A percentile compares a stretch with the other conserved stretches of the same genome.
phyloP scores from a whole-genome alignment of 192 early-diverging fungal genomes.

The Linnemannia elongata region DNA sequence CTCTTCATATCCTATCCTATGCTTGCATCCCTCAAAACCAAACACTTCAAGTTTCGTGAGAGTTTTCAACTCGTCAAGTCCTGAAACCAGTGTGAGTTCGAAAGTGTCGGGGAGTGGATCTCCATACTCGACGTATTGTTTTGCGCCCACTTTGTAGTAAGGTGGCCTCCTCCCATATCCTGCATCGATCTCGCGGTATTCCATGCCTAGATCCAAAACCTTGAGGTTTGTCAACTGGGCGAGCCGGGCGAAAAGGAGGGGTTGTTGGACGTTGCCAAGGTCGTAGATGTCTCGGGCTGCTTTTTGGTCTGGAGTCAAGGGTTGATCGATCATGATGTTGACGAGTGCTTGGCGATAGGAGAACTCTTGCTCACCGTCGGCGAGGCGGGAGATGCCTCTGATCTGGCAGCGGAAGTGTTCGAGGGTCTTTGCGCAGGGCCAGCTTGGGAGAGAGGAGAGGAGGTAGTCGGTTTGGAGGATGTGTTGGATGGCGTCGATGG shows the following conservation, averaged over 20 bases:
- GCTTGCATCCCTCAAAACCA: too few relatives aligned
- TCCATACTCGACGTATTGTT: background rate
- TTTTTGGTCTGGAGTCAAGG: background rate
- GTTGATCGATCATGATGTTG: background rate
- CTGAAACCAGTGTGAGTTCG: too few relatives aligned
- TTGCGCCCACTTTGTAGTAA: background rate
- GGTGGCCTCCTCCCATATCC: background rate
- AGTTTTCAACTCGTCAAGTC: too few relatives aligned
- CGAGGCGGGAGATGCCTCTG: background rate
- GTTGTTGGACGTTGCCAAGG: background rate
- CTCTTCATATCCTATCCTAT: too few relatives aligned
- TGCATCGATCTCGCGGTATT: background rate
- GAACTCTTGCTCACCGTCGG: background rate
- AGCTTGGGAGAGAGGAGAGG: background rate
- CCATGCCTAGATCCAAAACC: background rate
- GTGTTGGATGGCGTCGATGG: background rate
- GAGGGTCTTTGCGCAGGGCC: background rate
- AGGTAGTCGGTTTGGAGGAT: background rate
- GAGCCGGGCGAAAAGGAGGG: background rate
- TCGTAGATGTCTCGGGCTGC: background rate
- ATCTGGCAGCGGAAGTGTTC: background rate
- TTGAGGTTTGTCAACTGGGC: background rate
- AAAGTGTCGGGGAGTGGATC: background rate
- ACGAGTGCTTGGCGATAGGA: background rate
- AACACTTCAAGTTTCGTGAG: too few relatives aligned